Conservation (phyloP, 73 alveolate species). For the Paramecium primaurelia region DNA sequence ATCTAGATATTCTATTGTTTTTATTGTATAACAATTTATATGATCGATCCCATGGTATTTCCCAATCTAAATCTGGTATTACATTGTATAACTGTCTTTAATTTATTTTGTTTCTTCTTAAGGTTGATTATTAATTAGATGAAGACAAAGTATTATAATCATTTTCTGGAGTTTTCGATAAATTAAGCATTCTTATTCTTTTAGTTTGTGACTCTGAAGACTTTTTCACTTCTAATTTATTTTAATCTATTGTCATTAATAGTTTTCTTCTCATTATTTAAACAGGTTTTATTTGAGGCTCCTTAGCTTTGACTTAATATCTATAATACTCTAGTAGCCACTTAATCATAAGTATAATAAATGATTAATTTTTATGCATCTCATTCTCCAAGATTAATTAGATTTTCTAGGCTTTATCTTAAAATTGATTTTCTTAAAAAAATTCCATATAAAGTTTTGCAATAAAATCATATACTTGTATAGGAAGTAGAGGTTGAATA, state of each 20-base stretch:
- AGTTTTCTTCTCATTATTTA: background rate
- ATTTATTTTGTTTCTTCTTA: background rate
- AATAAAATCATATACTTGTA: background rate
- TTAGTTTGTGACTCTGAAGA: background rate
- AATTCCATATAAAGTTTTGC: background rate
- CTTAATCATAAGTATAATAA: background rate
- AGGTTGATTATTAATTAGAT: background rate
- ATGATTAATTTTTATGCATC: background rate
- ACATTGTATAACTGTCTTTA: background rate
- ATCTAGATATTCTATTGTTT: background rate
- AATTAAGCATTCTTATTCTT: background rate
- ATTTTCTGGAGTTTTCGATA: background rate
- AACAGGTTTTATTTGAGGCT: background rate
- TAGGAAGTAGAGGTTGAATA: background rate
- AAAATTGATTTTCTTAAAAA: background rate
- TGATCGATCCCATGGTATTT: background rate
- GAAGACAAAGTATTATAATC: background rate
- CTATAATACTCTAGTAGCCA: background rate
- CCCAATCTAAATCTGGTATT: conserved; percentile 5
- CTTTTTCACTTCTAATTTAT: background rate
- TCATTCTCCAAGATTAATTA: background rate
- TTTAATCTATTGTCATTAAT: background rate
- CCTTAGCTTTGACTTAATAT: background rate
- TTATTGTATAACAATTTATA: background rate
- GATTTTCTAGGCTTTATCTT: background rate